These are phyloP conservation scores for Boletus semigastroideus DNA, from an alignment of 1,284 basidiomycete species.

Conservation along the genomic window DNA sequence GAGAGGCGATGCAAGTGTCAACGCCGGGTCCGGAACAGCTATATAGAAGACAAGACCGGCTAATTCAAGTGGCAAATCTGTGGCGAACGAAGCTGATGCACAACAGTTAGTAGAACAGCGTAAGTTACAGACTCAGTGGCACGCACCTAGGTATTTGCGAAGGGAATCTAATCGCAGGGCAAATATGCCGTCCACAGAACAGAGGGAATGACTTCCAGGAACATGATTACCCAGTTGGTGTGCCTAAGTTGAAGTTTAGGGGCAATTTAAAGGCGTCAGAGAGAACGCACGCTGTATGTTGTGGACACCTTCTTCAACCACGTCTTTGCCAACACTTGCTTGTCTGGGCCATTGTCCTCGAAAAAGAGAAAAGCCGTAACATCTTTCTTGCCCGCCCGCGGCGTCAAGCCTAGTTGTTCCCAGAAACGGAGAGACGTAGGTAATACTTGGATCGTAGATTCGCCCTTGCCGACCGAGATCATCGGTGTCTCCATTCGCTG, in stretches of 20 bases:
- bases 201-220: constrained; percentile 47
- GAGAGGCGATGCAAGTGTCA: constrained; percentile 56
- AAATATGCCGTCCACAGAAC: constrained; percentile 54
- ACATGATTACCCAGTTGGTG: constrained; percentile 59
- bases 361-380: constrained; percentile 68
- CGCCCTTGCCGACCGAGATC: constrained; percentile 61
- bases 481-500: constrained; percentile 52
- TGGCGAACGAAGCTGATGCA: constrained; percentile 49
- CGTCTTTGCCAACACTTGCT: constrained; percentile 42
- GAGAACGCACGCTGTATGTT: constrained; percentile 45
- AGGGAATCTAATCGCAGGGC: constrained; percentile 63
- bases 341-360: constrained; percentile 54
- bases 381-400: constrained; percentile 68
- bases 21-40: constrained; percentile 54
- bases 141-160: constrained; percentile 60
- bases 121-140: background rate
- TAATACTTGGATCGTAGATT: constrained; percentile 59
- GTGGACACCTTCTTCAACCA: constrained; percentile 60
- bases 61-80: constrained; percentile 40
- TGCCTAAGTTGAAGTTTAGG: constrained; percentile 41
- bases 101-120: constrained; percentile 6
- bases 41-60: constrained; percentile 65
- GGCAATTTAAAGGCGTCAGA: constrained; percentile 1
- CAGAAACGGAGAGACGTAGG: constrained; percentile 75
- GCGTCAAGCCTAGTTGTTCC: constrained; percentile 76